Percentiles rank a stretch among this genome's conserved stretches.
These are phyloP conservation scores for Amanita muscaria DNA, from an alignment of 768 basidiomycete species.

Conservation along the genomic window DNA sequence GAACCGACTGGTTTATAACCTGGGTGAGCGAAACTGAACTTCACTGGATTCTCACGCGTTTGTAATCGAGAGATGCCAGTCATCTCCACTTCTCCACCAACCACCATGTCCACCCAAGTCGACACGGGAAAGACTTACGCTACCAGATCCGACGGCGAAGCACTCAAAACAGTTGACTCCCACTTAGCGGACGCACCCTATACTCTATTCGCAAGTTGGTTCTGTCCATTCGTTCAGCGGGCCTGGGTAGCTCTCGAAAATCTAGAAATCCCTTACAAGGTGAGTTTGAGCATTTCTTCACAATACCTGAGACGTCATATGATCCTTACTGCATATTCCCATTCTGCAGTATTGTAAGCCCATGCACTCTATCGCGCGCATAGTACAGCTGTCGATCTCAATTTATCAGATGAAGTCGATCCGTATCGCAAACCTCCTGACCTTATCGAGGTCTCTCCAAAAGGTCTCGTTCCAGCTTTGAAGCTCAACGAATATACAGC, in stretches of 20 bases:
- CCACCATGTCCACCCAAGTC: too few relatives aligned
- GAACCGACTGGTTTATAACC: too few relatives aligned
- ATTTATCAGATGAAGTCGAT: constrained; percentile 61
- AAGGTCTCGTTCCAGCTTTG: constrained; percentile 71
- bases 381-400: background rate
- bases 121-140: constrained; percentile 22
- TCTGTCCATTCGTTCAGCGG: constrained; percentile 78
- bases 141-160: constrained; percentile 34
- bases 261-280: constrained; percentile 64
- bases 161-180: constrained; percentile 46
- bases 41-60: too few relatives aligned
- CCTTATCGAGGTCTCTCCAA: constrained; percentile 72
- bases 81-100: too few relatives aligned
- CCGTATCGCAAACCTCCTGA: constrained; percentile 77
- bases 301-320: background rate
- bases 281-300: constrained; percentile 17
- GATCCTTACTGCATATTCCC: background rate
- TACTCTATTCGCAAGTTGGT: constrained; percentile 63
- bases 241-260: constrained; percentile 74
- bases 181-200: constrained; percentile 43
- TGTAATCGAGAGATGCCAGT: too few relatives aligned
- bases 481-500: constrained; percentile 45
- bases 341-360: constrained; percentile 14
- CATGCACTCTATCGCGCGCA: background rate
- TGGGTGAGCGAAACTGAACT: too few relatives aligned